Base-by-base conservation (phyloP, 441 rosid genomes). In the Adansonia madagascariensis region DNA sequence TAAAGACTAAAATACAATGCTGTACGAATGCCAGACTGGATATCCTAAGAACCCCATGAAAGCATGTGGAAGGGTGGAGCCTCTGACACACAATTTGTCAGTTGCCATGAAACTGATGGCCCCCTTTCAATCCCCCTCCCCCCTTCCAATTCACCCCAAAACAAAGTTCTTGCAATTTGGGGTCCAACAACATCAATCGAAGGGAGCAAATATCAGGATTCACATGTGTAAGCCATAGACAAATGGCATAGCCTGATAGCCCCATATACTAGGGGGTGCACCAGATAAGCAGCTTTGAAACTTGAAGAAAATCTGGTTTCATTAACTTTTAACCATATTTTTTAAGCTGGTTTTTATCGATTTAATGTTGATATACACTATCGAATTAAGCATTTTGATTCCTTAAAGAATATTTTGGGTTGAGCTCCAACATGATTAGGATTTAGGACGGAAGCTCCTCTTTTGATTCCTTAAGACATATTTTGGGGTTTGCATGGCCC, bases 21-120 rank as follows among this genome's bases (percentile, higher is more conserved):
- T 69, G 85, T 78, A 74, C 81, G 2, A 27, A 76, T 77, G 87
- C 85, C 84, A 87, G 87, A 64, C 88, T 84, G 89, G 85, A 79
- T 63, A 75, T 74, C 78, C 82, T 81, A 77, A 75, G 83, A 87
- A 66, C 82, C 76, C 84, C 76, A 71, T 69, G 82, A 76, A 73
- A 82, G 80, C 88, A 85, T 80, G 86, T 78, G 88, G 82, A 75
- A 31, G 15, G 72, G 82, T 68, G 83, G 88, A 79, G 86, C 87
- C 80, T 81, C 88, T 88, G 85, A 78, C 88, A 81, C 76, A 76
- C 73, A 64, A 50, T 59, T 73, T 20, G 17, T 73, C n/a, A 4
- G 11, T 78, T 66, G 74, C 63, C 71, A 78, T 81, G 82, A 81
- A 83, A 75, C 79, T 72, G 53, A 81, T 61, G 53, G 76, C 75